Evolutionary conservation across 495 filamentous ascomycete genomes (phyloP).

Genomic region (Xanthoparmelia taractica): DNA sequence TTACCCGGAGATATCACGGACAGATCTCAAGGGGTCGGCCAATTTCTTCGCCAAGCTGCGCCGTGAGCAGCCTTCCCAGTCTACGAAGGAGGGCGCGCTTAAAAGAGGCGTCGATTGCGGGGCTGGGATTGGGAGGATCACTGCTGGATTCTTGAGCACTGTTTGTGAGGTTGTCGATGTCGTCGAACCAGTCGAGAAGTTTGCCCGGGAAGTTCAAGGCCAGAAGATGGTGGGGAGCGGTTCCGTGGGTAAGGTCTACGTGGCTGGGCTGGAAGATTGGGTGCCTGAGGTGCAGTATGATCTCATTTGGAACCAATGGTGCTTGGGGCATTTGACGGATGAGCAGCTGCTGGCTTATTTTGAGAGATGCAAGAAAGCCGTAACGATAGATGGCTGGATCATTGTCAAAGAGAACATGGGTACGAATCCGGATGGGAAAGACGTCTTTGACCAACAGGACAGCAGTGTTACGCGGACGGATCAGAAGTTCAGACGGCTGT

Average conservation of each 20-base stretch:
- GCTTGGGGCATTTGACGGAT: constrained; percentile 85
- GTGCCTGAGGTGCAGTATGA: constrained; percentile 49
- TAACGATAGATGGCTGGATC: constrained; percentile 50
- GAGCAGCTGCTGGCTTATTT: constrained; percentile 62
- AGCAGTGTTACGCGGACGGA: constrained; percentile 75
- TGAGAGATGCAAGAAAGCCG: constrained; percentile 46
- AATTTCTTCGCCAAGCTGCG: constrained; percentile 73
- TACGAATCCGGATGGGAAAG: constrained; percentile 41
- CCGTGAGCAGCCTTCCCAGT: constrained; percentile 26
- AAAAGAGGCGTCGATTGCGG: constrained; percentile 49
- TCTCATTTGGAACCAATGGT: constrained; percentile 77
- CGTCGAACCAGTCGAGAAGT: constrained; percentile 53
- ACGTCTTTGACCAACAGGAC: constrained; percentile 72
- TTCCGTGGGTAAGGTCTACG: constrained; percentile 58
- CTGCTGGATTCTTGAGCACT: constrained; percentile 46
- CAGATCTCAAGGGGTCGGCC: constrained; percentile 69
- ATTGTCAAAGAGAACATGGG: constrained; percentile 86
- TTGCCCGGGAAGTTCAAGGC: constrained; percentile 34
- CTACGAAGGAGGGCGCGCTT: constrained; percentile 11
- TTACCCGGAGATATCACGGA: constrained; percentile 61
- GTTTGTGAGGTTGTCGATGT: constrained; percentile 49
- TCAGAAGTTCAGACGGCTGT: constrained; percentile 58
- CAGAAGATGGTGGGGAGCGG: constrained; percentile 30
- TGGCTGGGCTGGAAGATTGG: constrained; percentile 72
- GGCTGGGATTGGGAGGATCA: constrained; percentile 57